These are phyloP conservation scores for Sarcomyxa edulis DNA, from an alignment of 768 basidiomycete genomes.

Conservation along the genomic window DNA sequence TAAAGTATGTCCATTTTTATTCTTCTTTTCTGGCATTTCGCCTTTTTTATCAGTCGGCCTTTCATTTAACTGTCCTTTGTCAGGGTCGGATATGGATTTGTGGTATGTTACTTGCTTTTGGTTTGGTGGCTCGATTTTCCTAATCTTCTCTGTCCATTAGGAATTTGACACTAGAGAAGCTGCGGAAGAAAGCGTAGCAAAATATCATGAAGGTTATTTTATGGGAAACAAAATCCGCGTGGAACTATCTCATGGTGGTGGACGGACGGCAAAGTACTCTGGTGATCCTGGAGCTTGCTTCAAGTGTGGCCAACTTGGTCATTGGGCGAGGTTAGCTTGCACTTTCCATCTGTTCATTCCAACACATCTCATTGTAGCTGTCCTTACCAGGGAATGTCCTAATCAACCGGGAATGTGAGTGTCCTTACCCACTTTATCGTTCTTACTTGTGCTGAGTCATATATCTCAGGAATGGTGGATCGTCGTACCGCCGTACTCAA, in stretches of 20 bases:
- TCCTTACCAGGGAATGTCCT: conserved; percentile 60
- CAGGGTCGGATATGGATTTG: conserved; percentile 87
- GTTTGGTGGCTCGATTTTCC: conserved; percentile 1
- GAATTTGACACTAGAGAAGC: conserved; percentile 81
- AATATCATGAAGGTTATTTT: conserved; percentile 86
- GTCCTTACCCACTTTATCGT: neutral
- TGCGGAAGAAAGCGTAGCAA: conserved; percentile 82
- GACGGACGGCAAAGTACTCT: conserved; percentile 72
- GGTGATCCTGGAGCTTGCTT: conserved; percentile 89
- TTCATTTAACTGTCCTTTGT: conserved; percentile 6
- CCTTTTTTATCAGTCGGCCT: conserved; percentile 14
- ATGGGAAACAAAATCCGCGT: conserved; percentile 93
- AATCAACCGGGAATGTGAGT: conserved; percentile 52
- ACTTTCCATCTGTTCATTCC: neutral
- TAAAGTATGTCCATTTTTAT: conserved; percentile 56
- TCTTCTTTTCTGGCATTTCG: neutral
- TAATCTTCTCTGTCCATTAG: conserved; percentile 31
- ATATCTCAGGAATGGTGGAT: conserved; percentile 18
- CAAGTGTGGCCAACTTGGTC: conserved; percentile 79
- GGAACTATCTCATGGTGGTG: conserved; percentile 80
- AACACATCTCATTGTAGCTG: conserved; percentile 1
- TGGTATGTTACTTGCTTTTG: conserved; percentile 46
- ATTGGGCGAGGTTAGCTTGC: conserved; percentile 76
- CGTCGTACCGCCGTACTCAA: conserved; percentile 33
- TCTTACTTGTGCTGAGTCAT: neutral